Evolutionary conservation across 2,329 filamentous ascomycete species (phyloP), one percentile per base, ranked within the genome.

Genomic region (Ophiostoma pallidulum): DNA sequence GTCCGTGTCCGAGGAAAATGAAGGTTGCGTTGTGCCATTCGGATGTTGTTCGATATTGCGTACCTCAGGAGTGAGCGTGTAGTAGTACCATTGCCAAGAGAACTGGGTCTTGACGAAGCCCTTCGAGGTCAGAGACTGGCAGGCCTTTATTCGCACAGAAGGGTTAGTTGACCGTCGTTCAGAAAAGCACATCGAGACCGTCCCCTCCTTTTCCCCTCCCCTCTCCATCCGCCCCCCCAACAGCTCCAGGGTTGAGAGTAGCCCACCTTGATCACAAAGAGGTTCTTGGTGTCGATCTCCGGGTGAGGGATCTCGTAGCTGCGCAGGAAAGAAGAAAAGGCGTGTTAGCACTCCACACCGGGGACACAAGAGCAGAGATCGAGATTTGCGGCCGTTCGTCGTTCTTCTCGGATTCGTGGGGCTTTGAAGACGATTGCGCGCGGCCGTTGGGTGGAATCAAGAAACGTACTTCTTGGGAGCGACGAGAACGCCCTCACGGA

Each of bases 31-130:
- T n/a, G n/a, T n/a, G n/a, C n/a, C 12, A 10, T 26, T 33, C 4
- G 20, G n/a, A 19, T n/a, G n/a, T n/a, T n/a, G n/a, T 16, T 32
- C 4, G 19, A 22, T 19, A 24, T 33, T 37, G 22, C 53, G 45
- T 54, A 55, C 54, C 55, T 58, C 56, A 36, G 55, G 53, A n/a
- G 56, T 58, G 33, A 98, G 84, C 74, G 92, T 96, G 84, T 98
- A 98, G 86, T 98, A 98, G 85, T 97, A 95, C 82, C 90, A 95
- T 77, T 95, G 89, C 89, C 89, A 95, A 60, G 89, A 95, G 86
- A 98, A 98, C 75, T 94, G 92, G 64, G 92, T 98, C 87, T 98
- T 98, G 76, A 98, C 82, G 74, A 52, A 97, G 70, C 91, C 91
- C 71, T 92, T 91, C 62, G 90, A 96, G 77, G 83, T 94, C 68